Evolutionary conservation across 768 basidiomycete species (phyloP), one percentile per base, ranked within the genome.

Genomic region (Kwoniella heveanensis): DNA sequence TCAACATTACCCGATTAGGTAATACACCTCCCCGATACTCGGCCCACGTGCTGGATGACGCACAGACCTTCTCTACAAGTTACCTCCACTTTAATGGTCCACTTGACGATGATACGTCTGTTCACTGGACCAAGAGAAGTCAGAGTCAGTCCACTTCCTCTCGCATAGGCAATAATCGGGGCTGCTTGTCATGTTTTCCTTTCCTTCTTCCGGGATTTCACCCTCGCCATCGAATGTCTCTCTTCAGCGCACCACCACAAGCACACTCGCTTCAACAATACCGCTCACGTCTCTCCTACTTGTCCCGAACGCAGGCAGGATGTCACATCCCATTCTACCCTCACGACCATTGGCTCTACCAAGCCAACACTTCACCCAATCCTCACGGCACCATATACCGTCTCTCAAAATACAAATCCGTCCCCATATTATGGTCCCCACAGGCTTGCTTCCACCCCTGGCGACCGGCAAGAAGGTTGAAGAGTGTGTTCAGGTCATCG

Each of bases 401-500:
- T 37, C 53, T 32, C 70, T 75, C 47, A 54, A 55, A 19, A 57
- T 71, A 37, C 60, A 58, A 24, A 29, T 68, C 8, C 63, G 51
- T 7, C 72, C 74, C 4, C 49, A 54, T 13, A 21, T 71, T 21
- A 57, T 62, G 1, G 30, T 71, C 6, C 67, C 64, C 5, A 26
- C 57, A 1, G 57, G 63, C 4, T 66, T 65, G 8, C 30, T 76
- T 13, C 57, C 70, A 3, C 32, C 61, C 1, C 39, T 36, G 13
- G 53, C 36, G 1, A 64, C 9, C 2, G 66, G 64, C 1, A 60
- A 60, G 22, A 67, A 64, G 29, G 19, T 76, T 21, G 74, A 76
- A 44, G 65, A 63, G 17, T 68, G 61, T 29, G 48, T 70, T 10
- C 62, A 70, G 37, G 58, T 69, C 5, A 54, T 71, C 3, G 60